A percentile compares a stretch with the other conserved stretches of the same genome.
Conservation (phyloP, 768 basidiomycete genomes). For the Pleurotus tuber-regium region DNA sequence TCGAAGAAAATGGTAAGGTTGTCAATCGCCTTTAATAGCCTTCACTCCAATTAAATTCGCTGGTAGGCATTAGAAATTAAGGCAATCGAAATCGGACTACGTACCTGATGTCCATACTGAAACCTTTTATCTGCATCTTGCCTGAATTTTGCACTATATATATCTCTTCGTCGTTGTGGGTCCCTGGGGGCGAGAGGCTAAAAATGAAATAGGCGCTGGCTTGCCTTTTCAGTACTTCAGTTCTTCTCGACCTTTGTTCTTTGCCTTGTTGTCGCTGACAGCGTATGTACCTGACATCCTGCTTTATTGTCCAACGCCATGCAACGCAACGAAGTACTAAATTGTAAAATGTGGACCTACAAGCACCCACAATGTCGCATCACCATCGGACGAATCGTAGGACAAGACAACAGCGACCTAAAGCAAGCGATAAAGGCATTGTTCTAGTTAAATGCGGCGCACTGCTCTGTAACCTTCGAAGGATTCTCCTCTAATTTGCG, state of each 20-base stretch:
- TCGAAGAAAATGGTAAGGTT: conserved; percentile 35
- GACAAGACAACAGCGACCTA: background rate
- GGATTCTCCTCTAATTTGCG: background rate
- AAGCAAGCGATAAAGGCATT: background rate
- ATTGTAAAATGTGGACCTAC: conserved; percentile 9
- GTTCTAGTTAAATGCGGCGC: background rate
- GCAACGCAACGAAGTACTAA: too few relatives aligned
- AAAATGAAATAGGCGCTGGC: too few relatives aligned
- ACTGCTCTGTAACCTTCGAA: conserved; percentile 2
- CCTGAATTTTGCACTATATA: too few relatives aligned
- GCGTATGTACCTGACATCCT: too few relatives aligned
- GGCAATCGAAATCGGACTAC: conserved; percentile 28
- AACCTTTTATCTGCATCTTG: too few relatives aligned
- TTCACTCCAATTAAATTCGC: background rate
- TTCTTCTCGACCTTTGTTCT: too few relatives aligned
- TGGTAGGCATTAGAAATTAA: conserved; percentile 32
- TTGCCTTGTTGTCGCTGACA: too few relatives aligned
- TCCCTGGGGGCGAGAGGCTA: too few relatives aligned
- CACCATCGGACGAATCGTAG: background rate
- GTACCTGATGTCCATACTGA: too few relatives aligned
- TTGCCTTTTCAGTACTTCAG: too few relatives aligned
- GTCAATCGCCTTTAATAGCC: background rate
- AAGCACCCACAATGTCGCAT: conserved; percentile 10
- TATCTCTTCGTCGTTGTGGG: too few relatives aligned
- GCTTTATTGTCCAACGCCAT: too few relatives aligned